These are phyloP conservation scores for Rhizopus stolonifer DNA, from an alignment of 371 early-diverging fungal genomes.

Conservation along the genomic window DNA sequence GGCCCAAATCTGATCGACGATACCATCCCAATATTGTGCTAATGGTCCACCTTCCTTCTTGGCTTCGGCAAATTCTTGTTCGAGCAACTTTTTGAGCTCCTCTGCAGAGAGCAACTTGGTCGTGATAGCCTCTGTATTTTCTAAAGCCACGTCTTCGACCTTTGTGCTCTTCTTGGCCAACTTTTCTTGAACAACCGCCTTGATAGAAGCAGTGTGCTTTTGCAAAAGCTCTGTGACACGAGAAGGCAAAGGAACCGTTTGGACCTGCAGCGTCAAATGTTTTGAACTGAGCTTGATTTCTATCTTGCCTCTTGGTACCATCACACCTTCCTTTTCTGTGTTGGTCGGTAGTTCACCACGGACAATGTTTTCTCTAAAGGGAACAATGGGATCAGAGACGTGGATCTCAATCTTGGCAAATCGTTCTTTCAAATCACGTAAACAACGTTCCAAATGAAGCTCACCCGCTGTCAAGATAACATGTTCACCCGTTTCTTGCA, in stretches of 20 bases:
- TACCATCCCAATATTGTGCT: conserved; percentile 44
- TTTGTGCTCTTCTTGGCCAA: conserved; percentile 26
- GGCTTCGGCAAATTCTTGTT: conserved; percentile 47
- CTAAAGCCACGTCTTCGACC: conserved; percentile 19
- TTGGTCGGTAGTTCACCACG: conserved; percentile 35
- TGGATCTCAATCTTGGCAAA: conserved; percentile 93
- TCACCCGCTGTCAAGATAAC: conserved; percentile 96
- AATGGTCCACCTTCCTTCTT: conserved; percentile 47
- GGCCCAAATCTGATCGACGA: conserved; percentile 63
- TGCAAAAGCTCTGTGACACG: conserved; percentile 64
- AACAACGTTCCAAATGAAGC: conserved; percentile 93
- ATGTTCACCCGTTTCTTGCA: conserved; percentile 95
- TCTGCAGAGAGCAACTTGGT: conserved; percentile 25
- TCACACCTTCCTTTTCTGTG: conserved; percentile 47
- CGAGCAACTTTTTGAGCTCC: conserved; percentile 38
- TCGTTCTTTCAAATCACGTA: conserved; percentile 91
- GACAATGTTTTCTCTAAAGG: conserved; percentile 94
- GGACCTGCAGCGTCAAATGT: conserved; percentile 68
- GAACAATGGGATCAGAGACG: conserved; percentile 93
- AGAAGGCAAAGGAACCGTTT: conserved; percentile 80
- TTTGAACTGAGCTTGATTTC: conserved; percentile 63
- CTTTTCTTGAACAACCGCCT: conserved; percentile 56
- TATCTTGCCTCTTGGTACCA: conserved; percentile 62
- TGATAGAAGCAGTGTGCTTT: conserved; percentile 62
- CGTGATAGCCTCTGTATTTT: conserved; percentile 1